Percentiles rank a stretch among this genome's conserved stretches.
Evolutionary conservation across 371 early-diverging fungal genomes (phyloP).

Genomic region (Mucor piriformis): DNA sequence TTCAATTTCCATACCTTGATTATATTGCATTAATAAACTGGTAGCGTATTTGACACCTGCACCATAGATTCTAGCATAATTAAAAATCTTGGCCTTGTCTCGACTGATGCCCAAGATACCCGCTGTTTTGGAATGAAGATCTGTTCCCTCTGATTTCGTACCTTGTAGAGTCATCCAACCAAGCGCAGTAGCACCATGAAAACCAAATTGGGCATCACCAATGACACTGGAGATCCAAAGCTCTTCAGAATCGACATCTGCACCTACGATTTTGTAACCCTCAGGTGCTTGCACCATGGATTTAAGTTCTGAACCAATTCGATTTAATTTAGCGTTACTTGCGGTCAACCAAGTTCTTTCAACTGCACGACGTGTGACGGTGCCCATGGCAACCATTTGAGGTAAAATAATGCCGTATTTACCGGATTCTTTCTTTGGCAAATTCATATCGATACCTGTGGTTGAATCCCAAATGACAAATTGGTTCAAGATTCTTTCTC

Average conservation of each 20-base stretch:
- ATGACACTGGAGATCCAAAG: slow-evolving; percentile 96
- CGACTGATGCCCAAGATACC: slow-evolving; percentile 85
- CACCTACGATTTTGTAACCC: slow-evolving; percentile 90
- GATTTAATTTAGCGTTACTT: slow-evolving; percentile 87
- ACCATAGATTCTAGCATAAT: slow-evolving; percentile 96
- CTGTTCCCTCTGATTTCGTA: slow-evolving; percentile 86
- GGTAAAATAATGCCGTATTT: slow-evolving; percentile 89
- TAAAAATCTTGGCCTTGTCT: slow-evolving; percentile 94
- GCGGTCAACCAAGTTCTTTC: slow-evolving; percentile 97
- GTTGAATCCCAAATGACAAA: slow-evolving; percentile 82
- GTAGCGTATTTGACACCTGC: slow-evolving; percentile 89
- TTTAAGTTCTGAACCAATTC: slow-evolving; percentile 96
- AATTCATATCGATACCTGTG: slow-evolving; percentile 39
- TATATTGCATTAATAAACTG: slow-evolving; percentile 80
- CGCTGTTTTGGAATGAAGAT: slow-evolving; percentile 94
- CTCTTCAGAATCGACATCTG: slow-evolving; percentile 98
- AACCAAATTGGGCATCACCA: slow-evolving; percentile 93
- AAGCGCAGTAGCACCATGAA: slow-evolving; percentile 92
- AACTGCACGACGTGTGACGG: slow-evolving; percentile 93
- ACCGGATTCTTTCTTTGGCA: slow-evolving; percentile 42
- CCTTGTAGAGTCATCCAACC: slow-evolving; percentile 99
- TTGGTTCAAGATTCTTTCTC: slow-evolving; percentile 84
- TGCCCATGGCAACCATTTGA: slow-evolving; percentile 92
- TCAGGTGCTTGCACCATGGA: slow-evolving; percentile 82
- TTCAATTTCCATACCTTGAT: slow-evolving; percentile 67